phyloP scores from a whole-genome alignment of 2,329 filamentous ascomycete species.

The Aureobasidium mangrovei region DNA sequence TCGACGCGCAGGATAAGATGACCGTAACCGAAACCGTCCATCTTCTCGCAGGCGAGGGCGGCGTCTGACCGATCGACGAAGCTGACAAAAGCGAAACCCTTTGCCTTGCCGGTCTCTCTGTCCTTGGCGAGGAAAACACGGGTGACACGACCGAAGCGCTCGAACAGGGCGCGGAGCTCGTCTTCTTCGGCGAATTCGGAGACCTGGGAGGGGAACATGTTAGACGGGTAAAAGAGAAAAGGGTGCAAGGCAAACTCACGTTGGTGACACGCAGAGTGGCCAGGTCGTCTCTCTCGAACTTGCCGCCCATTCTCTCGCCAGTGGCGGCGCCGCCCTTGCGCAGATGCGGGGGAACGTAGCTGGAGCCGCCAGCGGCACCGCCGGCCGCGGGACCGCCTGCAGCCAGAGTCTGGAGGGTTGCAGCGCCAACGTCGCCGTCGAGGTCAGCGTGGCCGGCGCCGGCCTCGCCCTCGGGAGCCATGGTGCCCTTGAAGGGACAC shows the following conservation, averaged over 20 bases:
- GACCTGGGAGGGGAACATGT: slow-evolving; percentile 46
- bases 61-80: slow-evolving; percentile 87
- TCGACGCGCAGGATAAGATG: slow-evolving; percentile 80
- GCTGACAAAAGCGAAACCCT: slow-evolving; percentile 98
- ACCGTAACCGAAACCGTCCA: slow-evolving; percentile 90
- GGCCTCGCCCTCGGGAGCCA: slow-evolving; percentile 64
- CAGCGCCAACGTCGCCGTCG: slow-evolving; percentile 39
- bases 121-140: slow-evolving; percentile 98
- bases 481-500: slow-evolving; percentile 99
- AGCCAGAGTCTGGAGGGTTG: slow-evolving; percentile 32
- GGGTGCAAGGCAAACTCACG: slow-evolving; percentile 50
- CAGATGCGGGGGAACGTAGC: slow-evolving; percentile 90
- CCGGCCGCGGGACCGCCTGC: slow-evolving; percentile 36
- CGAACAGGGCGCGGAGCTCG: slow-evolving; percentile 96
- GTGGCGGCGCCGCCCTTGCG: slow-evolving; percentile 57
- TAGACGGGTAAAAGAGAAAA: background rate
- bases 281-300: slow-evolving; percentile 93
- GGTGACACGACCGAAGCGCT: slow-evolving; percentile 91
- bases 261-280: slow-evolving; percentile 97
- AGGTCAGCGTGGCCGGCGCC: slow-evolving; percentile 38
- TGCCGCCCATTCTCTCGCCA: slow-evolving; percentile 81
- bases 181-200: slow-evolving; percentile 95
- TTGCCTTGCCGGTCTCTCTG: slow-evolving; percentile 87
- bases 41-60: slow-evolving; percentile 87
- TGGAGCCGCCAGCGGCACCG: slow-evolving; percentile 51